Conservation (phyloP, 2,329 filamentous ascomycete genomes). For the Cryphonectria naterciae region DNA sequence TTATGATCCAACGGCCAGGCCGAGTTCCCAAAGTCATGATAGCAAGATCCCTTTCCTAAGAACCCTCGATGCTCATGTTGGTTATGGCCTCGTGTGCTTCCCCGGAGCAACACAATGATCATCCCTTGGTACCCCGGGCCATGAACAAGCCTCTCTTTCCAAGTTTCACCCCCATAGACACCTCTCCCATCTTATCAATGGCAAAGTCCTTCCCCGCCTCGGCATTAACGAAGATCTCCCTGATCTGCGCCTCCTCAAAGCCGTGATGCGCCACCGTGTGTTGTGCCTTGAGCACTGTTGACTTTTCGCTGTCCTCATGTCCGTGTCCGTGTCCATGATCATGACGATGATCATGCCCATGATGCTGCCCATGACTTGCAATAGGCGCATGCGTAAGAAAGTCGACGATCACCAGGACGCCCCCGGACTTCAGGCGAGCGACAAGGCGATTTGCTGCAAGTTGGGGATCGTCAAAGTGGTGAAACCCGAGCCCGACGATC, state of each 20-base stretch:
- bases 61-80: neutral
- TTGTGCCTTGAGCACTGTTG: conserved; percentile 29
- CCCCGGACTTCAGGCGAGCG: conserved; percentile 66
- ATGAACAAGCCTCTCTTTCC: conserved; percentile 51
- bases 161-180: conserved; percentile 31
- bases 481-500: conserved; percentile 60
- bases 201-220: conserved; percentile 62
- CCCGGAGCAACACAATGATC: conserved; percentile 6
- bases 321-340: neutral
- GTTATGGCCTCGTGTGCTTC: neutral
- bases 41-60: neutral
- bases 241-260: conserved; percentile 64
- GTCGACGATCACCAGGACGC: conserved; percentile 70
- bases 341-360: neutral
- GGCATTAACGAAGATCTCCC: conserved; percentile 64
- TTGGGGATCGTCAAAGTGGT: conserved; percentile 69
- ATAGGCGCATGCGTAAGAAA: conserved; percentile 59
- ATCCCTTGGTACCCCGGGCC: conserved; percentile 52
- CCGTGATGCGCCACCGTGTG: conserved; percentile 68
- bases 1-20: neutral
- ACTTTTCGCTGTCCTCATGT: neutral
- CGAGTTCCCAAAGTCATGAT: neutral
- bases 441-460: conserved; percentile 62
- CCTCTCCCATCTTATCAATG: conserved; percentile 51
- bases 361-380: neutral